Base-by-base conservation (phyloP, 2,329 filamentous ascomycete genomes). In the Ascomycota sp. region DNA sequence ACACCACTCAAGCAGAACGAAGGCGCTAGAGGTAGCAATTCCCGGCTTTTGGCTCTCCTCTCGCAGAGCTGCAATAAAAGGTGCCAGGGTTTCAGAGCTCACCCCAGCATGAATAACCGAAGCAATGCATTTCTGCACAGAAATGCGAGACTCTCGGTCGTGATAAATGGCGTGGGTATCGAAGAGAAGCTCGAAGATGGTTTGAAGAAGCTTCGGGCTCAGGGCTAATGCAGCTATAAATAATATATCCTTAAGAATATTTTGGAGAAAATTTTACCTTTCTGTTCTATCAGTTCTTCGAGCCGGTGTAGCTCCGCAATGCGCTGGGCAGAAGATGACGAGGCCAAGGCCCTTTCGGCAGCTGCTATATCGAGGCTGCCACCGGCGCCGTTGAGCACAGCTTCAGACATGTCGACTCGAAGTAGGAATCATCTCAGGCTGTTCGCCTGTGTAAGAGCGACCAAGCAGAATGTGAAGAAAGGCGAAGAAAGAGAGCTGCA, bases 1-100 rank as follows among this genome's bases (percentile, higher is more conserved):
- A 50, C 74, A 82, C 86, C 86, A 98, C 51, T 93, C 81, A 10
- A 89, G 65, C 40, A 98, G 60, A 29, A 92, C 81, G 47, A 94
- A 92, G 5, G 83, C 79, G 51, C 73, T 91, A 26, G 66, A 69
- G 11, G 77, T 58, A 21, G 86, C 81, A 42, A 95, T 74, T 37
- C 71, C 74, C 12, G 65, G 57, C 50, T 92, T 94, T 37, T 68
- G 63, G 10, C 75, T 69, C 52, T 98, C 86, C 21, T 62, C 56
- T 36, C 74, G 69, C 34, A 94, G 51, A 29, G 66, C 66, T 26
- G 64, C 60, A 27, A 82, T 63, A 33, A 94, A 67, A 2, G 65
- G 59, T 24, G 68, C 57, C 29, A 89, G 54, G 19, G 67, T 52
- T 24, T 72, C 63, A 17, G 43, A 33, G 29, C 75, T 61, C 12